Conservation (phyloP, 768 basidiomycete genomes). For the Pleurotus djamor region DNA sequence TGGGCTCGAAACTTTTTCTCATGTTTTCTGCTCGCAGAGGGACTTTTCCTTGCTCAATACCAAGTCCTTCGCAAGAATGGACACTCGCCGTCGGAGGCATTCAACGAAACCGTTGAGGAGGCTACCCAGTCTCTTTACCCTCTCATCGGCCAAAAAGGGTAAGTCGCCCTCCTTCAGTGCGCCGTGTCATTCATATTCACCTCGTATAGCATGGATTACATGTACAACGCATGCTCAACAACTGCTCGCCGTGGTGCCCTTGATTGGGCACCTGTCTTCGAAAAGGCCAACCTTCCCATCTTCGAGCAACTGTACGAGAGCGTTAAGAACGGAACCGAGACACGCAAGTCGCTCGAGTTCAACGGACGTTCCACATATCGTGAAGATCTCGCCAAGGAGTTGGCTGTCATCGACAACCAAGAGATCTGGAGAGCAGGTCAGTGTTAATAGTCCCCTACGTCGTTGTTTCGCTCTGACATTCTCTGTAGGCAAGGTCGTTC, state of each 20-base stretch:
- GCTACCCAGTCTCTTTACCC: conserved; percentile 99
- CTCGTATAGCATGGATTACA: conserved; percentile 87
- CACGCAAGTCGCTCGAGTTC: conserved; percentile 95
- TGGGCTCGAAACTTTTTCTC: neutral
- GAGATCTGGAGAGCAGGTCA: conserved; percentile 96
- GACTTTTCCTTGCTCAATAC: conserved; percentile 99
- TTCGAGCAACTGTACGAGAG: conserved; percentile 96
- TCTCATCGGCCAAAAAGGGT: conserved; percentile 93
- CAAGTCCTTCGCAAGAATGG: conserved; percentile 95
- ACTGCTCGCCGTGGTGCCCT: conserved; percentile 98
- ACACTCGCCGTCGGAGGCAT: conserved; percentile 96
- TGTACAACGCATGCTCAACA: conserved; percentile 99
- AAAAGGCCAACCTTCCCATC: conserved; percentile 90
- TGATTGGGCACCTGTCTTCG: conserved; percentile 98
- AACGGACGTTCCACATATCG: conserved; percentile 93
- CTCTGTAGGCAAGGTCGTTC: conserved; percentile 79
- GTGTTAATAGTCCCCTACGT: neutral
- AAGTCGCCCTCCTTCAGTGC: conserved; percentile 19
- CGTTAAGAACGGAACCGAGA: conserved; percentile 94
- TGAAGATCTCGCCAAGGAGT: conserved; percentile 87
- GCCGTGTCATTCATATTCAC: neutral
- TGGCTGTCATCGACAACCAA: conserved; percentile 94
- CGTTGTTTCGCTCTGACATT: neutral
- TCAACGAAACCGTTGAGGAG: conserved; percentile 99
- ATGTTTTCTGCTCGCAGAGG: conserved; percentile 52